Base-by-base conservation (phyloP, 306 rosid genomes). In the Dalbergia cochinchinensis region DNA sequence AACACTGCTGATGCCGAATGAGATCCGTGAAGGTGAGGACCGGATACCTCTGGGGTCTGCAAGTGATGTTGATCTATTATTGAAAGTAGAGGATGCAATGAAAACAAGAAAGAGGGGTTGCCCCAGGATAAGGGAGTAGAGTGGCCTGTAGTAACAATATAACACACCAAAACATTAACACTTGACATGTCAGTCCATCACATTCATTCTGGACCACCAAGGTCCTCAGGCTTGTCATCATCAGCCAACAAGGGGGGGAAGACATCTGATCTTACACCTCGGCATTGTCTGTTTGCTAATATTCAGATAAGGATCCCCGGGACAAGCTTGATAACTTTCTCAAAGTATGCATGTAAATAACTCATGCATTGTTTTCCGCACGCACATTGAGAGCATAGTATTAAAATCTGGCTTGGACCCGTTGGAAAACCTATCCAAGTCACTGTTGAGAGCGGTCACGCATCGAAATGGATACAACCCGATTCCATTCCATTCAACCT, bases 81-180 rank as follows among this genome's bases (percentile, higher is more conserved):
- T 34, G 35, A 48, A 76, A 76, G 35, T 48, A 18, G 8, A 26
- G 2, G 11, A 63, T 65, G 35, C 14, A 37, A 11, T 61, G 63
- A 75, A 71, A 55, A 34, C 8, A 37, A 15, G 18, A 31, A 72
- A 6, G 7, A 14, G 11, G 22, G 65, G 10, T 66, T 35, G 60
- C 59, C 80, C 13, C 19, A 62, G 67, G 74, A 80, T 72, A 64
- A 62, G 48, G 13, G 15, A 47, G 15, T 47, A 47, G 59, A 35
- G 45, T 22, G 59, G 11, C 70, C n/a, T 11, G 64, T 31, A 37
- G 5, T 37, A 48, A 41, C 31, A 26, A 26, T 16, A 73, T 16
- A 73, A 55, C 41, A 80, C 19, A 70, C 85, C 78, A 84, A 42
- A 80, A 84, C 75, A 68, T 62, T 26, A 39, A 74, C 22, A 62